Evolutionary conservation across 306 rosid species (phyloP).

Genomic region (Ormosia emarginata): DNA sequence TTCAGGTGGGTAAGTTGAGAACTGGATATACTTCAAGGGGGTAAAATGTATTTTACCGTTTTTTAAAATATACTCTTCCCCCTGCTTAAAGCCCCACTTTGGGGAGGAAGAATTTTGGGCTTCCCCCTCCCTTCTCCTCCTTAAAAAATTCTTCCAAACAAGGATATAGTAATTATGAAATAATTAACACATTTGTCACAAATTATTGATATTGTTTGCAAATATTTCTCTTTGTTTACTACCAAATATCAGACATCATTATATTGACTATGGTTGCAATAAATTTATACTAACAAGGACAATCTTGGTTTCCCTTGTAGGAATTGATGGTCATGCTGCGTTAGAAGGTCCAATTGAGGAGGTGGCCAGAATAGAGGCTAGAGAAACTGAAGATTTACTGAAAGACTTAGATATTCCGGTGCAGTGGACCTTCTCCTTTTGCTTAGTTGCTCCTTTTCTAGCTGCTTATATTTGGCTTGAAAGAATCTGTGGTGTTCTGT

Average conservation of each 20-base stretch:
- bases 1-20: neutral
- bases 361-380: constrained; percentile 79
- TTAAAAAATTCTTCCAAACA: neutral
- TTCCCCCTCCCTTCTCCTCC: neutral
- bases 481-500: neutral
- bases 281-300: neutral
- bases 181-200: neutral
- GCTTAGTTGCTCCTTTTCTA: neutral
- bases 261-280: neutral
- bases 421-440: constrained; percentile 9
- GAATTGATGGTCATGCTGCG: constrained; percentile 60
- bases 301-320: constrained; percentile 40
- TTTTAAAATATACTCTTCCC: neutral
- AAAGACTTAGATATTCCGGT: constrained; percentile 85
- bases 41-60: neutral
- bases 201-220: neutral
- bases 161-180: neutral
- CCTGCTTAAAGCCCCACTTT: no score
- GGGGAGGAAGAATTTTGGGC: neutral
- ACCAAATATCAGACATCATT: neutral
- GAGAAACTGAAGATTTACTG: constrained; percentile 77
- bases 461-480: constrained; percentile 5
- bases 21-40: neutral
- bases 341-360: constrained; percentile 90
- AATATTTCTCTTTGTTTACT: neutral